phyloP scores from a whole-genome alignment of 352 stramenopile genomes.

The Plasmopara viticola region DNA sequence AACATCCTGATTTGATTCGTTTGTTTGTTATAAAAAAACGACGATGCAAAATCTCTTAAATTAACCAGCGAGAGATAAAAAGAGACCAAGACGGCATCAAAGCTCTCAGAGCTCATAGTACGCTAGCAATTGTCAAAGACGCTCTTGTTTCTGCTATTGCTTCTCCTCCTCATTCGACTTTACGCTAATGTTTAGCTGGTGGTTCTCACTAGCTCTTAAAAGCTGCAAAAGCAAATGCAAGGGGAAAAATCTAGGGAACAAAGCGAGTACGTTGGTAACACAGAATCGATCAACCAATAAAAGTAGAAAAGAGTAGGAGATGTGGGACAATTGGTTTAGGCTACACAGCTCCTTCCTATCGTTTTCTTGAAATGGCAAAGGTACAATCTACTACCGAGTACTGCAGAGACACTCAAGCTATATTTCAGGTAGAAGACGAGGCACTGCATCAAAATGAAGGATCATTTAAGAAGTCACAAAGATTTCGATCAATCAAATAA shows the following conservation, averaged over 20 bases:
- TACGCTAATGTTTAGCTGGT: conserved; percentile 9
- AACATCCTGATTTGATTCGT: not conserved
- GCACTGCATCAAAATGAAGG: conserved; percentile 10
- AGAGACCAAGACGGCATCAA: conserved; percentile 16
- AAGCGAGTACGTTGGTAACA: conserved; percentile 18
- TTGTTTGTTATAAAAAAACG: conserved; percentile 4
- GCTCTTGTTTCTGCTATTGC: not conserved
- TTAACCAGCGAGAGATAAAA: conserved; percentile 18
- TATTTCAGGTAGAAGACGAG: conserved; percentile 9
- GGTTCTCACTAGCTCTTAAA: conserved; percentile 19
- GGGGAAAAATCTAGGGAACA: conserved; percentile 12
- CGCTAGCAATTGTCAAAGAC: not conserved
- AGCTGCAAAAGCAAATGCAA: conserved; percentile 10
- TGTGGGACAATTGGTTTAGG: conserved; percentile 2
- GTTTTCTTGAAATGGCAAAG: conserved; percentile 5
- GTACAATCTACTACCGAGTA: conserved; percentile 1
- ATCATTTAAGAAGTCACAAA: not conserved
- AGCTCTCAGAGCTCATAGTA: conserved; percentile 23
- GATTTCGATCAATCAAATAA: too few relatives aligned
- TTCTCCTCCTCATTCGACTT: not conserved
- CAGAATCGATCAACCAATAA: conserved; percentile 31
- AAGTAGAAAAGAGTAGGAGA: conserved; percentile 18
- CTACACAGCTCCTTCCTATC: conserved; percentile 18
- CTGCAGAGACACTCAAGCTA: conserved; percentile 10
- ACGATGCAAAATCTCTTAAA: conserved; percentile 17